Evolutionary conservation across 306 rosid species (phyloP).

Genomic region (Pueraria montana): DNA sequence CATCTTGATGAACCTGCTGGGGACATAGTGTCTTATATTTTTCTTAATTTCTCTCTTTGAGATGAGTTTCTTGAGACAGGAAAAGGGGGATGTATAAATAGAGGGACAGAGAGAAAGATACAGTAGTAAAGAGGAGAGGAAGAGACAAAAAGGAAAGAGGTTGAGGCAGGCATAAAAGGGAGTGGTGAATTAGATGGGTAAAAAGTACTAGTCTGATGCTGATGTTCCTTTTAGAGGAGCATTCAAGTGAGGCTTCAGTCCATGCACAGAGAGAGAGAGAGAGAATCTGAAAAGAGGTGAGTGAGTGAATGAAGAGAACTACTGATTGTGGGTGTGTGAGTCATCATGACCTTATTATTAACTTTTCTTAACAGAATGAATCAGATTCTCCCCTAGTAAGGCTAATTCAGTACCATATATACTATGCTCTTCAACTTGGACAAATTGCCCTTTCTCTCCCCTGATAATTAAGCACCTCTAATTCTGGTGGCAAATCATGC

Average conservation of each 20-base stretch:
- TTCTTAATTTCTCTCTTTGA: background rate
- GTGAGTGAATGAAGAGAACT: constrained; percentile 38
- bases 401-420: constrained; percentile 44
- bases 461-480: constrained; percentile 24
- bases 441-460: constrained; percentile 23
- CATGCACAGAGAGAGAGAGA: constrained; percentile 47
- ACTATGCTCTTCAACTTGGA: constrained; percentile 17
- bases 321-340: constrained; percentile 51
- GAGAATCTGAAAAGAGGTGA: constrained; percentile 42
- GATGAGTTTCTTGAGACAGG: constrained; percentile 36
- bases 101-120: constrained; percentile 62
- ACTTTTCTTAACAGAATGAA: constrained; percentile 55
- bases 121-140: constrained; percentile 56
- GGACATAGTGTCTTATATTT: constrained; percentile 53
- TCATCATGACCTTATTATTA: constrained; percentile 72
- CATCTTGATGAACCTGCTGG: constrained; percentile 82
- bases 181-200: constrained; percentile 54
- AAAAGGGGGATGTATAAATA: constrained; percentile 53
- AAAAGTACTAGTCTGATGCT: constrained; percentile 65
- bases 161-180: constrained; percentile 37
- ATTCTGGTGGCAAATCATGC: constrained; percentile 6
- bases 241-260: constrained; percentile 64
- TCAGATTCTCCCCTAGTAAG: constrained; percentile 46
- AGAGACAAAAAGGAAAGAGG: constrained; percentile 69
- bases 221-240: constrained; percentile 71